Evolutionary conservation across 1,284 basidiomycete species (phyloP), one percentile per base, ranked within the genome.

Genomic region (Microbotryum scabiosae): DNA sequence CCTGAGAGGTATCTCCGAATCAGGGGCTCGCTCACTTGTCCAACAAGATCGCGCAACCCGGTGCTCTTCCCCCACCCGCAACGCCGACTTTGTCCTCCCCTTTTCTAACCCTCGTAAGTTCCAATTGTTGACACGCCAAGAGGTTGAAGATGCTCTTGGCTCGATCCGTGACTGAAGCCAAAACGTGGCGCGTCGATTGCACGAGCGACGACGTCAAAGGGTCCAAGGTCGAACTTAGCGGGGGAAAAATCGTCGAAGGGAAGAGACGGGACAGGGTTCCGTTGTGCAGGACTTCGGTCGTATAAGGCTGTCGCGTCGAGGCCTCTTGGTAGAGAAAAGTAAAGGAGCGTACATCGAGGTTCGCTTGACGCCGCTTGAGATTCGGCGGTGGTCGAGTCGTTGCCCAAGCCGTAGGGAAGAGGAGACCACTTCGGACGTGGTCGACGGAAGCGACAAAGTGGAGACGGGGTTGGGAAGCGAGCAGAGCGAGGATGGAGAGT

Each of bases 251-350:
- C 2, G 61, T 54, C 1, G 67, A 53, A 1, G 72, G 66, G n/a
- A 72, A 63, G 21, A 73, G 54, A 5, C 46, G 21, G 16, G 67
- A 65, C 23, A 72, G 49, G 12, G 61, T 61, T 0, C 64, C 64
- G 32, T 64, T 59, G 20, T 55, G 44, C 7, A 63, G 9, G 23
- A 54, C 49, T 74, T 96, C 92, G 62, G 82, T 79, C 71, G 87
- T 85, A 76, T 93, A 94, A 2, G 87, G 79, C 26, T 78, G 79
- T 67, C 89, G 85, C 0, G 92, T 94, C 3, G 90, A 87, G 20
- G 87, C 74, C 73, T 91, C 87, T 75, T 94, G 89, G 82, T 88
- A 91, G 18, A 93, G 76, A 84, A 88, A 93, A 7, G 84, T 81
- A 75, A 86, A 90, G 2, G 86, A 86, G 41, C 82, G 78, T 30